Evolutionary conservation across 2,329 filamentous ascomycete species (phyloP), one percentile per base, ranked within the genome.

Genomic region (Chaetomium sp.): DNA sequence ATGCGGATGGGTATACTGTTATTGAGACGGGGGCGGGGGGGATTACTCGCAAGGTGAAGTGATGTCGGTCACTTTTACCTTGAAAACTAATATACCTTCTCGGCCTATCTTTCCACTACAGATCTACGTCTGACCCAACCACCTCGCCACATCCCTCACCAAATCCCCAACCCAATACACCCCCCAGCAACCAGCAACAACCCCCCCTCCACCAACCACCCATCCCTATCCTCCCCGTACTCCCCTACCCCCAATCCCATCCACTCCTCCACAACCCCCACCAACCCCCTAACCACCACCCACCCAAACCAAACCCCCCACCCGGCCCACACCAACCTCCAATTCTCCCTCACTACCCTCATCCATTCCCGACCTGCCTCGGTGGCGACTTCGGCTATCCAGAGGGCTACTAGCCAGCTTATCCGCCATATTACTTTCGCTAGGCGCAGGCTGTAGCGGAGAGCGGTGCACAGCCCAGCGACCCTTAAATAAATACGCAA

Each of bases 21-120:
- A 88, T 96, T 10, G 90, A 92, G 71, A 95, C 89, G n/a, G 78
- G 74, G 1, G 72, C 74, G 0, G 73, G 80, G 48, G 79, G 79
- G 1, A 81, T 84, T 51, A 27, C 19, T 3, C 19, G 19, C 19
- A 27, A 27, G 19, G 19, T 2, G 19, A 27, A 27, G 19, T n/a
- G n/a, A n/a, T n/a, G n/a, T n/a, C n/a, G n/a, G n/a, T n/a, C n/a
- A n/a, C 36, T 11, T 7, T 38, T 38, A 11, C 11, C 7, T 6
- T 38, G 7, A 11, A 38, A 38, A 11, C 7, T 11, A 12, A 38
- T 38, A 38, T 9, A 9, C 37, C 37, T 27, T 3, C 19, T 27
- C 2, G 19, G 19, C 19, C 19, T 27, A 27, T 2, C 2, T 27
- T 3, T 27, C 19, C 19, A 27, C 2, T 27, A 27, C 19, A 27